phyloP scores from a whole-genome alignment of 345 rosid genomes.

The Euphorbia tirucalli region DNA sequence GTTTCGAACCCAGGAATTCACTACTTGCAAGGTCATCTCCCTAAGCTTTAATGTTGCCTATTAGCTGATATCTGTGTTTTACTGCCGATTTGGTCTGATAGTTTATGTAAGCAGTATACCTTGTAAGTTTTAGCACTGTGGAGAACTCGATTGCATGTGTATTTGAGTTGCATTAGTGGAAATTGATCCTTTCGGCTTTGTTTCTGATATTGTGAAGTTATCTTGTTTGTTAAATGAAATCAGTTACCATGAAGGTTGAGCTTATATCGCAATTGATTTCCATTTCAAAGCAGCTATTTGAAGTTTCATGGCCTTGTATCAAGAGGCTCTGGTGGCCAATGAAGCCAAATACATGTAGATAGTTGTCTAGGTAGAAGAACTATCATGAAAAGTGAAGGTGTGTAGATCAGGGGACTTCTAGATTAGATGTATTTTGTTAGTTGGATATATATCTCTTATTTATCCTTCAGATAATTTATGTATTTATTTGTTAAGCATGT shows the following conservation, averaged over 20 bases:
- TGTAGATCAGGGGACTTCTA: background rate
- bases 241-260: background rate
- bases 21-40: slow-evolving; percentile 69
- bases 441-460: background rate
- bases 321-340: too few species aligned
- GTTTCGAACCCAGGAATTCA: slow-evolving; percentile 72
- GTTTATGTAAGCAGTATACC: background rate
- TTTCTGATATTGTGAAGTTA: too few species aligned
- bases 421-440: background rate
- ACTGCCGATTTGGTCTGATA: background rate
- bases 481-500: background rate
- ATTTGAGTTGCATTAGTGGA: slow-evolving; percentile 33
- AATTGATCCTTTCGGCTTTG: background rate
- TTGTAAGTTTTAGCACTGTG: background rate
- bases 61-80: background rate
- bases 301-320: too few species aligned
- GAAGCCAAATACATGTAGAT: too few species aligned
- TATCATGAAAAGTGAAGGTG: too few species aligned
- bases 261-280: background rate
- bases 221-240: too few species aligned
- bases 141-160: background rate
- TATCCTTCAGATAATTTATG: too few species aligned
- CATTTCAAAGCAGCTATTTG: background rate
- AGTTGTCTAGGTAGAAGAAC: too few species aligned
- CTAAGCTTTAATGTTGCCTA: background rate